phyloP scores from a whole-genome alignment of 768 basidiomycete genomes.

The Omphalotus guepiniiformis region DNA sequence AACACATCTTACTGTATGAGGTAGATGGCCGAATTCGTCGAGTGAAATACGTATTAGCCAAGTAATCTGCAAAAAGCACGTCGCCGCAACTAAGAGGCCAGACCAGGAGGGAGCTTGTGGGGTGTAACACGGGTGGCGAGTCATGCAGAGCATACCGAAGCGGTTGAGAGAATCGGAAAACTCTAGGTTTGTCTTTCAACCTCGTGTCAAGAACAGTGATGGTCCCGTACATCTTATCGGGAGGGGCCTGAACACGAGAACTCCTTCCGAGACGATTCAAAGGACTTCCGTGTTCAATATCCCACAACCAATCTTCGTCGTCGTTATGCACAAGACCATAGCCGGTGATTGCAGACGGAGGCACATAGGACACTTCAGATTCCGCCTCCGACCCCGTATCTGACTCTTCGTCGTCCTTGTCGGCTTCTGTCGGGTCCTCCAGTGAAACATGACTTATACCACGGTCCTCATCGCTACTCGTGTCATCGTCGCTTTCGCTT shows the following conservation, averaged over 20 bases:
- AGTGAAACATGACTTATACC: too few species aligned
- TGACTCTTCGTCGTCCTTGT: background rate
- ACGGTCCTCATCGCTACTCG: background rate
- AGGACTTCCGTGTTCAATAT: too few species aligned
- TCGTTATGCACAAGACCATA: background rate
- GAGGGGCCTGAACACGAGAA: too few species aligned
- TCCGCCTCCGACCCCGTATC: background rate
- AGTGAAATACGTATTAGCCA: conserved; percentile 22
- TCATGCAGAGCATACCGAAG: conserved; percentile 19
- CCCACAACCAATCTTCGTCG: background rate
- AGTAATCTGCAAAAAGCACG: conserved; percentile 23
- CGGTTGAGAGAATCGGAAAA: conserved; percentile 15
- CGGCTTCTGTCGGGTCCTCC: background rate
- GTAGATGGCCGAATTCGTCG: conserved; percentile 23
- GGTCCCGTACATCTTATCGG: background rate
- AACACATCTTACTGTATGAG: conserved; percentile 20
- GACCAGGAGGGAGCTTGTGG: conserved; percentile 18
- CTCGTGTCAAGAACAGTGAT: background rate
- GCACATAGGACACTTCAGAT: background rate
- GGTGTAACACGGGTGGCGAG: conserved; percentile 25
- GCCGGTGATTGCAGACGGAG: background rate
- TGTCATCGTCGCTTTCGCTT: background rate
- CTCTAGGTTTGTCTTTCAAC: background rate
- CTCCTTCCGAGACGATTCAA: too few species aligned
- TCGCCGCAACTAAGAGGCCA: conserved; percentile 26